These are phyloP conservation scores for Lasiosphaeria hispida DNA, from an alignment of 495 filamentous ascomycete genomes.

Conservation along the genomic window DNA sequence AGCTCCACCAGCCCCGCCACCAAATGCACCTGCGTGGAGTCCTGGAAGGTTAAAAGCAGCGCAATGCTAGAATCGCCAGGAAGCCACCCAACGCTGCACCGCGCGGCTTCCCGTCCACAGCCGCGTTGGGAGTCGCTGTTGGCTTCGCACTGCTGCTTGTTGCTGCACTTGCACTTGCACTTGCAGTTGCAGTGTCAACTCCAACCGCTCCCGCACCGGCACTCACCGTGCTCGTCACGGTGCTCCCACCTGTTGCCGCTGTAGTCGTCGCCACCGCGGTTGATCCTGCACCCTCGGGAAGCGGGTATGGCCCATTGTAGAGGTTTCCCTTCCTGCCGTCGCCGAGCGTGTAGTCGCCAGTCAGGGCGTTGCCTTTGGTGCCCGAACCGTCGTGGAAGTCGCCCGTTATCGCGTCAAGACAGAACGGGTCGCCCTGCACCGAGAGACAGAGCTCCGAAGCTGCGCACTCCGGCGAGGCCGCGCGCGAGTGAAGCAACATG, in stretches of 20 bases:
- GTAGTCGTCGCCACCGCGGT: neutral
- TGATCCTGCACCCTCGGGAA: neutral
- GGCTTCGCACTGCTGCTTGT: too few species aligned
- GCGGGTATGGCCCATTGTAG: slow-evolving; percentile 8
- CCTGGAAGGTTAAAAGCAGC: too few species aligned
- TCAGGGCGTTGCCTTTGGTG: slow-evolving; percentile 8
- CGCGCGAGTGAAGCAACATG: neutral
- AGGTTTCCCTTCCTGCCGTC: slow-evolving; percentile 13
- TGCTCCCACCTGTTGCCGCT: neutral
- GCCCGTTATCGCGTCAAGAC: slow-evolving; percentile 1
- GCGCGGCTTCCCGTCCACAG: too few species aligned
- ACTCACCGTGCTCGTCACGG: neutral
- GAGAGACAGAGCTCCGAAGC: slow-evolving; percentile 10
- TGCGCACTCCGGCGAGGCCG: neutral
- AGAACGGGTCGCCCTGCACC: slow-evolving; percentile 5
- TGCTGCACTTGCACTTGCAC: too few species aligned
- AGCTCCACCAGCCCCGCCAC: too few species aligned
- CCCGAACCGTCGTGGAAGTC: slow-evolving; percentile 13
- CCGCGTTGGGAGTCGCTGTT: too few species aligned
- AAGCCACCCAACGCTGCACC: too few species aligned
- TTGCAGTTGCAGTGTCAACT: too few species aligned
- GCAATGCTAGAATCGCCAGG: too few species aligned
- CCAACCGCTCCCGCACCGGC: neutral
- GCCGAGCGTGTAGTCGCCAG: slow-evolving; percentile 7
- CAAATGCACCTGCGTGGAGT: too few species aligned